Evolutionary conservation across 1,139 yeast species (phyloP).

Genomic region (Blastobotrys elegans): DNA sequence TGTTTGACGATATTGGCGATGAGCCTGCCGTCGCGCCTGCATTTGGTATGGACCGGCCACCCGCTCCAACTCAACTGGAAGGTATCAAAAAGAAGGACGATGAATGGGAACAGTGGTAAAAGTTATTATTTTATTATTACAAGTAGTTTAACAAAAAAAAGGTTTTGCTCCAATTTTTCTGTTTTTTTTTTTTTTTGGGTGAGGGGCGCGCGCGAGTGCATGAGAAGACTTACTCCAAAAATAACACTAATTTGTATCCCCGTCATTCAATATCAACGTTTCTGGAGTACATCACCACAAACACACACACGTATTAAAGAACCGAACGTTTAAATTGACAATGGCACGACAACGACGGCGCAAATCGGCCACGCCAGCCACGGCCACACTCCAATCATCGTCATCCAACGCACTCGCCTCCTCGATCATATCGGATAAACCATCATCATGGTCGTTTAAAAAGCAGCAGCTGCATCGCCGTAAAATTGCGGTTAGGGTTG

Average conservation of each 20-base stretch:
- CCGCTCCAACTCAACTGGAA: constrained; percentile 50
- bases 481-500: constrained; percentile 7
- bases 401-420: background rate
- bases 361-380: background rate
- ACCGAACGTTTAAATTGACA: no score
- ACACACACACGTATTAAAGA: no score
- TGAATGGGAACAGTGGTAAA: constrained; percentile 41
- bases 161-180: no score
- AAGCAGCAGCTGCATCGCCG: background rate
- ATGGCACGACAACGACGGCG: background rate
- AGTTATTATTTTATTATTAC: background rate
- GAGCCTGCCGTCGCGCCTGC: constrained; percentile 47
- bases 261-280: no score
- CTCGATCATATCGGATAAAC: background rate
- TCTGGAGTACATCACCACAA: no score
- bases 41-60: constrained; percentile 64
- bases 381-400: background rate
- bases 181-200: no score
- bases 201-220: background rate
- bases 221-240: no score
- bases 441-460: no score
- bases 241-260: no score
- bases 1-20: constrained; percentile 50
- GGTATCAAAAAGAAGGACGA: constrained; percentile 46
- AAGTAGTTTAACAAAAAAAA: background rate